A percentile compares a stretch with the other conserved stretches of the same genome.
Conservation (phyloP, 2,329 filamentous ascomycete genomes). For the Aureobasidium vineae region DNA sequence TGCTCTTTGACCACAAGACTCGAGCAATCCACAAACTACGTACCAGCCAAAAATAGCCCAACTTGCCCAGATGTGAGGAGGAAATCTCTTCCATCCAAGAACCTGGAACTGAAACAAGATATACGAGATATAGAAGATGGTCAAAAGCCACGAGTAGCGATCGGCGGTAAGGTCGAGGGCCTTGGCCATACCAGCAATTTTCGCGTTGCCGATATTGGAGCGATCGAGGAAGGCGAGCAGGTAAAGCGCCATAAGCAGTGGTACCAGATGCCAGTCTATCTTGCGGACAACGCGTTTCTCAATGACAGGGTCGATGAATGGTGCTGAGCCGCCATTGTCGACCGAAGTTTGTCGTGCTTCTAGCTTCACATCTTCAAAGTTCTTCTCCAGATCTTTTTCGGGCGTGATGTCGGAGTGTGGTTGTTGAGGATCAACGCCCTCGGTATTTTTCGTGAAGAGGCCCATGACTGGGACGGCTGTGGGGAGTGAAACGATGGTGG, state of each 20-base stretch:
- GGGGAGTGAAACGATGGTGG: not conserved
- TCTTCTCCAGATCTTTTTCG: conserved; percentile 22
- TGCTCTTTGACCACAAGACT: not conserved
- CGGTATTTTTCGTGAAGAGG: conserved; percentile 9
- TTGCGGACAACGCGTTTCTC: conserved; percentile 36
- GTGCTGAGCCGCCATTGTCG: conserved; percentile 11
- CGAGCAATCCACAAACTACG: not conserved
- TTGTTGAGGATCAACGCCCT: conserved; percentile 4
- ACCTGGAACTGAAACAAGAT: conserved; percentile 45
- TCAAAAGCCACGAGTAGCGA: conserved; percentile 53
- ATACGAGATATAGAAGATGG: conserved; percentile 55
- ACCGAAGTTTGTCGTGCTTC: conserved; percentile 17
- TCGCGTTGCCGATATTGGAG: conserved; percentile 46
- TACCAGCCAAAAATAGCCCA: conserved; percentile 29
- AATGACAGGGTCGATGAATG: conserved; percentile 24
- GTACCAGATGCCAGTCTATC: conserved; percentile 36
- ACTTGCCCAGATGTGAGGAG: conserved; percentile 38
- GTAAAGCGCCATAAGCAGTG: conserved; percentile 38
- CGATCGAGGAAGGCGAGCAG: conserved; percentile 37
- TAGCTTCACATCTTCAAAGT: conserved; percentile 7
- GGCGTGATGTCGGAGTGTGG: conserved; percentile 2
- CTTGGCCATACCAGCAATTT: conserved; percentile 54
- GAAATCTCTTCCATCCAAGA: conserved; percentile 32
- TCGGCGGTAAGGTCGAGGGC: conserved; percentile 50
- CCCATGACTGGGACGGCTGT: not conserved